Conservation (phyloP, 2,329 filamentous ascomycete genomes). For the Penicillium sp. region DNA sequence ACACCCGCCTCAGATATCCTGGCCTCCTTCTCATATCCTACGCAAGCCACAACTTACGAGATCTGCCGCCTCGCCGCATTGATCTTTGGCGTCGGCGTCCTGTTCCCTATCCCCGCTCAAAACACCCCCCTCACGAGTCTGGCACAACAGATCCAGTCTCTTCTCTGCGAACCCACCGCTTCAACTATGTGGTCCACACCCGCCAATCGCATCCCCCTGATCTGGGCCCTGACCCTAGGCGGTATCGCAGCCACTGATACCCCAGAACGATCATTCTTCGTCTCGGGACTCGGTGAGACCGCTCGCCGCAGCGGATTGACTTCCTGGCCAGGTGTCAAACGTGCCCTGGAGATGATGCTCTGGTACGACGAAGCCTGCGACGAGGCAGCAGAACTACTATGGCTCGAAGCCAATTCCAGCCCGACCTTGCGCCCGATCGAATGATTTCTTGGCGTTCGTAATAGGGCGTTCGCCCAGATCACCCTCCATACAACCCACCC, state of each 20-base stretch:
- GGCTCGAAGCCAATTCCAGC: constrained; percentile 21
- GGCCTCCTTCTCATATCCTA: constrained; percentile 17
- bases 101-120: constrained; percentile 41
- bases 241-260: constrained; percentile 38
- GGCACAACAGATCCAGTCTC: constrained; percentile 24
- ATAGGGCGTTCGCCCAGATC: neutral
- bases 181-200: constrained; percentile 27
- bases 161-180: constrained; percentile 24
- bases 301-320: constrained; percentile 18
- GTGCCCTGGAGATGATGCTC: constrained; percentile 26
- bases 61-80: constrained; percentile 36
- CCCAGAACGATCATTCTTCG: constrained; percentile 35
- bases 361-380: constrained; percentile 40
- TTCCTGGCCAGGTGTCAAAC: constrained; percentile 29
- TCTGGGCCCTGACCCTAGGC: constrained; percentile 40
- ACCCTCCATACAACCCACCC: neutral
- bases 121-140: constrained; percentile 36
- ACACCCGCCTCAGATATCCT: constrained; percentile 24
- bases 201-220: constrained; percentile 23
- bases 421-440: neutral
- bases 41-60: constrained; percentile 32
- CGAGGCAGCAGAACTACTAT: constrained; percentile 27
- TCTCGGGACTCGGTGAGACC: constrained; percentile 24
- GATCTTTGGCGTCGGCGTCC: constrained; percentile 39
- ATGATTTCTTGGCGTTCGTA: neutral